Percentiles rank a stretch among this genome's conserved stretches.
Conservation (phyloP, 768 basidiomycete genomes). For the Paxillus rubicundulus region DNA sequence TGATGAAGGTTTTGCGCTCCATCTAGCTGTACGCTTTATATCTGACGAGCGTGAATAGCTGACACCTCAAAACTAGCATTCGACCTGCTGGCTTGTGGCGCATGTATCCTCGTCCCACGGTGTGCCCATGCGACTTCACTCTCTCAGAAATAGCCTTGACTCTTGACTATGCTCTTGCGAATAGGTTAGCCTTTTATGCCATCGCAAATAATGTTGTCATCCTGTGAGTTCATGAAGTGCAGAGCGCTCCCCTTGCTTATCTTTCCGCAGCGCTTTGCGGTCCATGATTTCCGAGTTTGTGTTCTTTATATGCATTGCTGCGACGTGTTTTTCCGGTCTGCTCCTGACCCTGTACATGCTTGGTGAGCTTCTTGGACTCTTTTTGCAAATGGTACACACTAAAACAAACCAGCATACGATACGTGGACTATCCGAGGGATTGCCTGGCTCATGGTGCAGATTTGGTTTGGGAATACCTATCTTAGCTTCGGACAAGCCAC, state of each 20-base stretch:
- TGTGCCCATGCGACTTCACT: conserved; percentile 23
- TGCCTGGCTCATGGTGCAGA: conserved; percentile 82
- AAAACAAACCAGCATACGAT: conserved; percentile 27
- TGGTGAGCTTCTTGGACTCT: conserved; percentile 31
- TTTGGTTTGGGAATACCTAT: conserved; percentile 82
- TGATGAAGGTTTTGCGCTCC: conserved; percentile 44
- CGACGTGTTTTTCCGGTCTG: conserved; percentile 79
- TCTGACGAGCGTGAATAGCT: conserved; percentile 28
- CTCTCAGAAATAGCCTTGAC: background rate
- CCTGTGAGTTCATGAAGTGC: conserved; percentile 46
- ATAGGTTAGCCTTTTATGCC: conserved; percentile 74
- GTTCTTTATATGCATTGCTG: conserved; percentile 75
- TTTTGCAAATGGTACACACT: conserved; percentile 21
- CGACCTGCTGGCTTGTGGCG: conserved; percentile 81
- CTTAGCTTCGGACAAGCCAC: conserved; percentile 55
- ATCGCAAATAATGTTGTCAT: conserved; percentile 78
- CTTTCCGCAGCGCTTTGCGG: conserved; percentile 57
- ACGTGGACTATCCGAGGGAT: conserved; percentile 45
- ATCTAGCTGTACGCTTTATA: background rate
- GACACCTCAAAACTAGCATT: conserved; percentile 62
- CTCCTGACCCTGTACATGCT: conserved; percentile 53
- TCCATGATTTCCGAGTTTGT: conserved; percentile 81
- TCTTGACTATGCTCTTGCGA: conserved; percentile 1
- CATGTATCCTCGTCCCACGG: conserved; percentile 84
- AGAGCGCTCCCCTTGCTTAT: conserved; percentile 6